Conservation (phyloP, 441 rosid species). For the Corymbia calophylla region DNA sequence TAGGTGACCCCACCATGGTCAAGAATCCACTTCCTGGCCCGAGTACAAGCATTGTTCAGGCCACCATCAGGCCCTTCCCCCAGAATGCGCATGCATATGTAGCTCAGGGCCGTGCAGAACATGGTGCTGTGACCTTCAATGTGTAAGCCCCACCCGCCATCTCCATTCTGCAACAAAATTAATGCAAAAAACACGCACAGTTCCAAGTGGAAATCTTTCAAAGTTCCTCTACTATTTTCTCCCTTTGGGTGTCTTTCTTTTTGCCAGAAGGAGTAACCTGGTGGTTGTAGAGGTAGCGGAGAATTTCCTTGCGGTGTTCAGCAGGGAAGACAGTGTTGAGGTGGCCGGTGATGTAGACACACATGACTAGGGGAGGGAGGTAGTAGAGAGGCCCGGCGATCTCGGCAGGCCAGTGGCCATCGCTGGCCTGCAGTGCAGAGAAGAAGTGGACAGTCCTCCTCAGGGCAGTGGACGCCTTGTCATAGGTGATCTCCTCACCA, state of each 20-base stretch:
- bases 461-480: constrained; percentile 22
- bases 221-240: neutral
- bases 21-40: constrained; percentile 11
- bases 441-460: constrained; percentile 38
- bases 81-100: constrained; percentile 8
- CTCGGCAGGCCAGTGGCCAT: constrained; percentile 79
- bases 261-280: constrained; percentile 32
- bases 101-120: constrained; percentile 5
- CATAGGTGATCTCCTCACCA: constrained; percentile 35
- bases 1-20: constrained; percentile 11
- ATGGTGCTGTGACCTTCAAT: constrained; percentile 13
- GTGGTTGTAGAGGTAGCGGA: constrained; percentile 63
- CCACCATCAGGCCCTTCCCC: constrained; percentile 12
- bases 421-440: constrained; percentile 46
- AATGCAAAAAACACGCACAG: neutral
- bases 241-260: neutral
- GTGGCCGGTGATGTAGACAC: constrained; percentile 67
- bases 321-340: constrained; percentile 38
- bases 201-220: neutral
- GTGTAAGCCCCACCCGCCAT: constrained; percentile 18
- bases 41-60: constrained; percentile 1
- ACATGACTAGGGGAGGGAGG: constrained; percentile 41
- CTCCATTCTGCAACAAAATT: neutral
- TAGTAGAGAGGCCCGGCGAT: constrained; percentile 48
- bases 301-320: constrained; percentile 60